phyloP scores from a whole-genome alignment of 2,329 filamentous ascomycete species.

The Pseudocercospora pini-densiflorae region DNA sequence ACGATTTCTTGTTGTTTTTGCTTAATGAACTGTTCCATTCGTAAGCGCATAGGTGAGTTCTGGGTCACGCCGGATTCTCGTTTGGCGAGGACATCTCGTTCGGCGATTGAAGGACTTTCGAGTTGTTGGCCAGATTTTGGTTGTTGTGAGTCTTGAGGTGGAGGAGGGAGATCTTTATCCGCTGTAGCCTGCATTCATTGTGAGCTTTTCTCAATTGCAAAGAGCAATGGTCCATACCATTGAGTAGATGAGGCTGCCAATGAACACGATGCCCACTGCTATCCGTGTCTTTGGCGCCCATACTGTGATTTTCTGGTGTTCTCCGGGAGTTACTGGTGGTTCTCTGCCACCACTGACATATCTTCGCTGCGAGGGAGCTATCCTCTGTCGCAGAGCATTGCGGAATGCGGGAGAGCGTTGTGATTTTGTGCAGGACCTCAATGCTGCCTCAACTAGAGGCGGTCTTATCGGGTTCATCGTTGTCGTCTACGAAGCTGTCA shows the following conservation, averaged over 20 bases:
- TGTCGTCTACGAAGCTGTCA: not conserved
- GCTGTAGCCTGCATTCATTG: slow-evolving; percentile 42
- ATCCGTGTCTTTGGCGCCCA: slow-evolving; percentile 49
- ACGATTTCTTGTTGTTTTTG: slow-evolving; percentile 90
- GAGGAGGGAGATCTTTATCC: slow-evolving; percentile 32
- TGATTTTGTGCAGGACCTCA: slow-evolving; percentile 29
- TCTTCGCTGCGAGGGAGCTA: slow-evolving; percentile 29
- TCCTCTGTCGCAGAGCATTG: slow-evolving; percentile 25
- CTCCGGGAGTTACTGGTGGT: slow-evolving; percentile 33
- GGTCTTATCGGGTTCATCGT: slow-evolving; percentile 30
- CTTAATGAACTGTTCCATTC: slow-evolving; percentile 97
- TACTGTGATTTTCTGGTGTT: slow-evolving; percentile 42
- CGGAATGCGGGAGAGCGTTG: slow-evolving; percentile 27
- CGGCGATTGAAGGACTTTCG: slow-evolving; percentile 75
- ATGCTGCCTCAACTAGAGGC: slow-evolving; percentile 29
- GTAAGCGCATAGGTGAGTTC: slow-evolving; percentile 90
- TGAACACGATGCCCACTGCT: slow-evolving; percentile 55
- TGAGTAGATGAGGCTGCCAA: slow-evolving; percentile 61
- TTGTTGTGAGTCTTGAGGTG: slow-evolving; percentile 4
- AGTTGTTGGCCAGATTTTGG: slow-evolving; percentile 40
- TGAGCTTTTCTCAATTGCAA: not conserved
- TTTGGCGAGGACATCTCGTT: slow-evolving; percentile 81
- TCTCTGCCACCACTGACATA: slow-evolving; percentile 32
- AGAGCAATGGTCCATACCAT: slow-evolving; percentile 52
- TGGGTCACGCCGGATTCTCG: slow-evolving; percentile 75